Conservation (phyloP, 139 green algal genomes). For the Yamagishiella unicocca region DNA sequence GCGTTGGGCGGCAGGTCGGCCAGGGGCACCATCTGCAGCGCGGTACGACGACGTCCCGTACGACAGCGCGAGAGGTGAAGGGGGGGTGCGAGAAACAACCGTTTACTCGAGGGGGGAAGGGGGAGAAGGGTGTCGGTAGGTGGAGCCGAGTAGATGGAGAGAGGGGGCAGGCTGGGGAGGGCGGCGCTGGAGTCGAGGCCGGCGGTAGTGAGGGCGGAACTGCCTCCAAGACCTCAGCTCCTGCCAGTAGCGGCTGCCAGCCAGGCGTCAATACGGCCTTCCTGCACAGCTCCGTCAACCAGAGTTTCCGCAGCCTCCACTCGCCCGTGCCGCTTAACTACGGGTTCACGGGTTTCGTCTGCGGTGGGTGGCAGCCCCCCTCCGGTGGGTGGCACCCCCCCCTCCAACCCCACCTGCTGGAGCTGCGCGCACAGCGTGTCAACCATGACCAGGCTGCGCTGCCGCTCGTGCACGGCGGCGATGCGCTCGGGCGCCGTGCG, state of each 20-base stretch:
- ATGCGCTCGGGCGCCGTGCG: neutral
- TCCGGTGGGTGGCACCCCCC: neutral
- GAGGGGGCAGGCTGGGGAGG: too few relatives aligned
- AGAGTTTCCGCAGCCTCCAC: neutral
- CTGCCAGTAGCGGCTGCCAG: neutral
- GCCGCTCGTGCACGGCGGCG: neutral
- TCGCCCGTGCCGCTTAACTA: neutral
- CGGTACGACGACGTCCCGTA: too few relatives aligned
- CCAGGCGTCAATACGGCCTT: neutral
- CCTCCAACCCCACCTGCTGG: slow-evolving; percentile 20
- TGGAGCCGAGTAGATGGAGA: neutral
- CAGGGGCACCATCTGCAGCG: slow-evolving; percentile 43
- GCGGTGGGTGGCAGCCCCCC: too few relatives aligned
- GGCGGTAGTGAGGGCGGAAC: too few relatives aligned
- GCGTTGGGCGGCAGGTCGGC: slow-evolving; percentile 32
- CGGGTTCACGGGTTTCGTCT: too few relatives aligned
- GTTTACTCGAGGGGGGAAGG: too few relatives aligned
- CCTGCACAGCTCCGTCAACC: neutral
- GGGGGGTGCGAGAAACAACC: too few relatives aligned
- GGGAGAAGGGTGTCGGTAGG: neutral
- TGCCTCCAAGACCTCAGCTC: too few relatives aligned
- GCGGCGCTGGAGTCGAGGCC: too few relatives aligned
- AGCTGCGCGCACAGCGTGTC: slow-evolving; percentile 43
- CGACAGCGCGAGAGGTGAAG: too few relatives aligned
- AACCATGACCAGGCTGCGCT: slow-evolving; percentile 39